Base-by-base conservation (phyloP, 179 eudicot genomes). In the Amaranthus tricolor region DNA sequence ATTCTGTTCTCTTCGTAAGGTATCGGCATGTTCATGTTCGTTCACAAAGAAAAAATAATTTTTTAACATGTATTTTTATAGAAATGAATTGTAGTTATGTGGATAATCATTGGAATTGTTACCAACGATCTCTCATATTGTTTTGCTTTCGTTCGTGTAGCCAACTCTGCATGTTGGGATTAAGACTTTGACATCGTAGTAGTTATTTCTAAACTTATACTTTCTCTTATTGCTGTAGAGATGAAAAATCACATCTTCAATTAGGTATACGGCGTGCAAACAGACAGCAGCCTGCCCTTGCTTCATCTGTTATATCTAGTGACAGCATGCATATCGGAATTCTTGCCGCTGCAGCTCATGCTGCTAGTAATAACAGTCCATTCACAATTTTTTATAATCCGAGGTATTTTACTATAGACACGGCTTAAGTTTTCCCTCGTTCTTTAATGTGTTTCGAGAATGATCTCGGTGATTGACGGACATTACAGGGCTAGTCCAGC, bases 351-450 rank as follows among this genome's bases (percentile, higher is more conserved):
- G 57, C 14, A 54, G 57, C 14, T 11, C 57, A 54, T 54, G 57
- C 57, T 59, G 97, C 97, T 44, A 93, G 97, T 60, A 95, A 95
- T 82, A 89, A 88, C 77, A 95, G 99, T 74, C 99, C 99, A 6
- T 95, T 95, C 77, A 89, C 91, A 52, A 93, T 95, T 72, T 95
- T 93, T 84, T 95, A 93, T 75, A 95, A 95, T 77, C 99, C 99
- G 6, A 90, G 99, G 99, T 95, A 88, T 24, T 57, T 75, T 64
- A 20, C 56, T 62, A 12, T 44, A 14, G n/a, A n/a, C 43, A 52
- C 43, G 16, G 16, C 49, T 20, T 45, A 17, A 70, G 14, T 14
- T 60, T 63, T 50, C 43, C 66, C 40, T 54, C 2, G 8, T 45
- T 67, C 49, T 71, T 62, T 8, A 11, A 51, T 48, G 21, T 51